Base-by-base conservation (phyloP, 331 rosid genomes). In the Rhamnella rubrinervis region DNA sequence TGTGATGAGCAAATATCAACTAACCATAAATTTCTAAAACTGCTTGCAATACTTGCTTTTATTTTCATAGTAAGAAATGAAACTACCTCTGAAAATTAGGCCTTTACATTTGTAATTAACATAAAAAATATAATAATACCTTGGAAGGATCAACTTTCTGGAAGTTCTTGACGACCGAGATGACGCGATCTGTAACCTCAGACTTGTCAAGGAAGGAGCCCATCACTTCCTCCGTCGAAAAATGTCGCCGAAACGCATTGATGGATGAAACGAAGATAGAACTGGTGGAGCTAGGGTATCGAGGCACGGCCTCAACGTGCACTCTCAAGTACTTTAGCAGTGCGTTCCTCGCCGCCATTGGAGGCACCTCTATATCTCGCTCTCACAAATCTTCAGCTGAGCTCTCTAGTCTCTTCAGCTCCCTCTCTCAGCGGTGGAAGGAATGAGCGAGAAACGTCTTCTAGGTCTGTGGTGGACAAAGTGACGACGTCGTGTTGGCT, bases 111-210 rank as follows among this genome's bases (percentile, higher is more conserved):
- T 31, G 40, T 17, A 1, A 37, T 21, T 4, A 25, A 13, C 10
- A 15, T 59, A 61, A 1, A 37, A 5, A 20, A 7, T 8, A 26
- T 47, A 6, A 49, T 25, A 49, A 40, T 39, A 92, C 97, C 98
- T 89, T 91, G 47, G 93, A 80, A 23, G 98, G 96, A 52, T 95
- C 95, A n/a, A 91, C 88, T 80, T 95, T 95, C 87, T 91, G 95
- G 82, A 91, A 95, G 67, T 87, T 95, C 84, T 95, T 95, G 71
- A 95, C 97, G 31, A 93, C 95, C 55, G 87, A 78, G 71, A 95
- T 68, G 63, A 95, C 92, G 60, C 98, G 96, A 80, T 95, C 97
- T 41, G 96, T 49, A 80, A 95, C 98, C 83, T 95, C 98, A 15
- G 91, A 83, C 62, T 95, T 95, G 79, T 93, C 97, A 65, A 93